Base-by-base conservation (phyloP, 2,329 filamentous ascomycete genomes). In the Arachnopeziza araneosa region DNA sequence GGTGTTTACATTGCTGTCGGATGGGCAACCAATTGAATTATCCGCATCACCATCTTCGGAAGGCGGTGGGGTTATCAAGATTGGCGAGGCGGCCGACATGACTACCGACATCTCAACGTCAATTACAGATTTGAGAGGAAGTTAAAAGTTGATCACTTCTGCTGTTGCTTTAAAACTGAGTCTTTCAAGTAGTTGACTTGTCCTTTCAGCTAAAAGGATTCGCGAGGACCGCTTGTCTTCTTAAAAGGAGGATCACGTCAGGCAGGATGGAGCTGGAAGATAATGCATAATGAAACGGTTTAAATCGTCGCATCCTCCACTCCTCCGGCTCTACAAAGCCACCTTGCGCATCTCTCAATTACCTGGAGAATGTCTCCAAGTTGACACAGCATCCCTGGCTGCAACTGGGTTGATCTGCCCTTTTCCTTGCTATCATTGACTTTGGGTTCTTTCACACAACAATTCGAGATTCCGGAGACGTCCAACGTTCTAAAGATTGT, bases 1-100 rank as follows among this genome's bases (percentile, higher is more conserved):
- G 14, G 54, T 57, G 54, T 44, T 48, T 44, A 54, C 49, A 50
- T 52, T 52, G 53, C 17, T 52, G 58, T 50, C 58, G 50, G 49
- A 48, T 32, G 60, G 60, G 54, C 58, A 65, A 65, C 58, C 53
- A 54, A 44, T 44, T 14, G 36, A 44, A 44, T 44, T 54, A 12
- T 19, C 21, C 36, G 24, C 55, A 23, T 57, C 55, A 8, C 55
- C 55, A 57, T 57, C 22, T 57, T 57, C 55, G 49, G 55, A 57
- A 57, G 55, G 55, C 22, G 55, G 55, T 57, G 55, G 55, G 32
- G 55, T 57, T 24, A 57, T 52, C 36, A 44, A 14, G 36, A 44
- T 44, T 44, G 36, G 36, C 36, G 36, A 17, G 17, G 17, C 6
- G 10, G 17, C 36, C 3, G 36, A 44, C 17, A 44, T 3, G 17